Evolutionary conservation across 208 protist genomes (phyloP).

Genomic region (Trypanosoma melophagium): DNA sequence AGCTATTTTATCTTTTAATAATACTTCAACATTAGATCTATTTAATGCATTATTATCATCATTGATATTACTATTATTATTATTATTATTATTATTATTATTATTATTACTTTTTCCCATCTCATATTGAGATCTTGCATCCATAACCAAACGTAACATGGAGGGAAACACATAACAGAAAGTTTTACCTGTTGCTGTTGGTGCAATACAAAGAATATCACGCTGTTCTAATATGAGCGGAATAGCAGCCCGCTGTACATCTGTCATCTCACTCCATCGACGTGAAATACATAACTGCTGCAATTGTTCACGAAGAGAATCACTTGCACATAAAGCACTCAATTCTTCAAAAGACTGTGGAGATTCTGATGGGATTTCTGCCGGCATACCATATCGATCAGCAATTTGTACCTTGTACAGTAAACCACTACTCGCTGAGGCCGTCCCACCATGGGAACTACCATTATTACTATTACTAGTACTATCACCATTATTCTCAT

Average conservation of each 20-base stretch:
- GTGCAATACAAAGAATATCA: conserved; percentile 85
- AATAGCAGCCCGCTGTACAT: conserved; percentile 56
- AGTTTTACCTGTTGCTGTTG: conserved; percentile 92
- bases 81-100: neutral
- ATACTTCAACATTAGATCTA: conserved; percentile 49
- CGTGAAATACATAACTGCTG: conserved; percentile 32
- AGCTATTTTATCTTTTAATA: conserved; percentile 65
- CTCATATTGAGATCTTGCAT: no score
- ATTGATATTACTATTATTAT: neutral
- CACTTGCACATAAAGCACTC: conserved; percentile 38
- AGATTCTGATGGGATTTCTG: conserved; percentile 38
- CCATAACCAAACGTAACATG: conserved; percentile 61
- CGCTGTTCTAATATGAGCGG: conserved; percentile 66
- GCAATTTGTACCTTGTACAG: conserved; percentile 60
- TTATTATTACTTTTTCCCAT: conserved; percentile 13
- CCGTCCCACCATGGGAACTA: neutral
- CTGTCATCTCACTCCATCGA: conserved; percentile 45
- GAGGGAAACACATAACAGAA: conserved; percentile 86
- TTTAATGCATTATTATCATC: conserved; percentile 23
- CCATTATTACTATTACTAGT: neutral
- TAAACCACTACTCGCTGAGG: neutral
- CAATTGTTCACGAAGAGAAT: conserved; percentile 43
- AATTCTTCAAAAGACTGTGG: conserved; percentile 60
- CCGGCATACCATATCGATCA: conserved; percentile 80
- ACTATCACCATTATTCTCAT: neutral